Base-by-base conservation (phyloP, 495 filamentous ascomycete species). In the Xylaria curta region DNA sequence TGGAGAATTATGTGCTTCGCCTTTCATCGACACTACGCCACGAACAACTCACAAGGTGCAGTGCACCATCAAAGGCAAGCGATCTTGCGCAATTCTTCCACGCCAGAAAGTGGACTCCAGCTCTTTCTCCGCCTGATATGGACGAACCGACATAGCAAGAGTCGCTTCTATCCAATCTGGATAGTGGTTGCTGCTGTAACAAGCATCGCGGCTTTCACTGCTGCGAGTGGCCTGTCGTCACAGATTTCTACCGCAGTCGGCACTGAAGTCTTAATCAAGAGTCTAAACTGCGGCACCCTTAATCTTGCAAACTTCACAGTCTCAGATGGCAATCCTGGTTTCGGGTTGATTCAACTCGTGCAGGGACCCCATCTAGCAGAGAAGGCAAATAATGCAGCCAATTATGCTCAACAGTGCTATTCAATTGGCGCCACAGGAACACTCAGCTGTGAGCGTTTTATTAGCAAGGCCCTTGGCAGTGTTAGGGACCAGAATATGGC, bases 1-100 rank as follows among this genome's bases (percentile, higher is more conserved):
- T 75, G 73, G 73, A 59, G 61, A 60, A 69, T 75, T 0, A 0
- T 70, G 8, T 75, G 73, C 46, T 66, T 75, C 9, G 15, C 38
- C 13, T 19, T 69, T 15, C 70, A 75, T 28, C 36, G 65, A 4
- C 13, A 17, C 4, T 17, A 33, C 54, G 65, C 69, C 8, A 42
- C 36, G 36, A 4, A 0, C 58, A 0, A 21, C 8, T 15, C 24
- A 0, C 40, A 49, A 24, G 66, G 67, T 10, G 31, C 28, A 46
- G 68, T 36, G 24, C 58, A 68, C 21, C 68, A 74, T 12, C 68
- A 74, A 47, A 42, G 58, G 24, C 72, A 70, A 33, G 68, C 51
- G 0, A 62, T 67, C 26, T 47, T 74, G 3, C 72, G 72, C 1
- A 74, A 74, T 31, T 66, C 72, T 0, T 42, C 62, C 3, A 28